Conservation (phyloP, 768 basidiomycete genomes). For the Amanita rubescens region DNA sequence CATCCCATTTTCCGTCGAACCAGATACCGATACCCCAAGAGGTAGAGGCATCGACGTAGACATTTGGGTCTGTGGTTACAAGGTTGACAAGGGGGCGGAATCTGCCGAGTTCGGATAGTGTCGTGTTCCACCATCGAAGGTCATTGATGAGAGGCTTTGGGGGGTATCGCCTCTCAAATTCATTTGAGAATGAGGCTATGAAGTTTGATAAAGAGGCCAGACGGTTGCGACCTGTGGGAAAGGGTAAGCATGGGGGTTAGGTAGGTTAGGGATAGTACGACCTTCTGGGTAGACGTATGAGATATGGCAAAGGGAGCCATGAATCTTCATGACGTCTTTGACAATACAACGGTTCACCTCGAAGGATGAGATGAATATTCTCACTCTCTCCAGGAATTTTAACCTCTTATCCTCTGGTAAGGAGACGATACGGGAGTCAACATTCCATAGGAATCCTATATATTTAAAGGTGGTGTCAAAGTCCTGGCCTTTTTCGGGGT, state of each 20-base stretch:
- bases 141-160: conserved; percentile 14
- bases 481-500: conserved; percentile 18
- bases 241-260: too few relatives aligned
- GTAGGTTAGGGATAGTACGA: too few relatives aligned
- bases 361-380: conserved; percentile 10
- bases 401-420: conserved; percentile 23
- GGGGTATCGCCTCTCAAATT: conserved; percentile 10
- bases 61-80: too few relatives aligned
- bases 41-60: conserved; percentile 20
- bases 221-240: conserved; percentile 10
- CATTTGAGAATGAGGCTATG: conserved; percentile 14
- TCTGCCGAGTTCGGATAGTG: neutral
- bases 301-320: conserved; percentile 25
- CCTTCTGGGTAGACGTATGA: conserved; percentile 20
- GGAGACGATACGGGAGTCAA: too few relatives aligned
- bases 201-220: conserved; percentile 21
- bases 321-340: conserved; percentile 18
- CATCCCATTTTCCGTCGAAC: conserved; percentile 14
- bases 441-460: conserved; percentile 20
- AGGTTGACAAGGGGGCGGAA: conserved; percentile 12
- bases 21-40: conserved; percentile 13
- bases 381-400: conserved; percentile 19
- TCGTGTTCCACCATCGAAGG: conserved; percentile 23
- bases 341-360: conserved; percentile 10
- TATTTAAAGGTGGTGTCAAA: conserved; percentile 18